A percentile compares a stretch with the other conserved stretches of the same genome.
phyloP scores from a whole-genome alignment of 768 basidiomycete species.

The Hortiboletus flavorubellus region DNA sequence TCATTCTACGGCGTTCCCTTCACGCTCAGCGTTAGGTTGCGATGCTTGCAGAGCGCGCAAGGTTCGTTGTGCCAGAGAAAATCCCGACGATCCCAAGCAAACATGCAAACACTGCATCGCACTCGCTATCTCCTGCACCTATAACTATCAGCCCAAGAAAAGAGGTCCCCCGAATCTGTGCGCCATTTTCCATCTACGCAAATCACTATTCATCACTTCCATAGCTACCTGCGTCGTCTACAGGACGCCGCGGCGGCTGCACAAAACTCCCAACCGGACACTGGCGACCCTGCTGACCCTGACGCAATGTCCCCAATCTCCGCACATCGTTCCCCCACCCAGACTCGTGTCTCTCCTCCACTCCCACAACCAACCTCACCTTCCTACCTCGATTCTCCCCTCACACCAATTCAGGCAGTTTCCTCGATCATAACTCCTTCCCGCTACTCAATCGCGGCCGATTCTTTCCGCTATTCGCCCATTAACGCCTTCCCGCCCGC shows the following conservation, averaged over 20 bases:
- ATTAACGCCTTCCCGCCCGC: conserved; percentile 33
- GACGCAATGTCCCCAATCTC: conserved; percentile 49
- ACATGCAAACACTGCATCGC: conserved; percentile 86
- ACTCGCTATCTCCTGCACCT: conserved; percentile 81
- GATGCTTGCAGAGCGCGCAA: conserved; percentile 86
- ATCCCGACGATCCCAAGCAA: conserved; percentile 70
- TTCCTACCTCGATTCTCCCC: conserved; percentile 53
- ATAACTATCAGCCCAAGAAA: conserved; percentile 93
- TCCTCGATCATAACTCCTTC: conserved; percentile 53
- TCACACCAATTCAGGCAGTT: conserved; percentile 40
- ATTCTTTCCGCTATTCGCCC: conserved; percentile 57
- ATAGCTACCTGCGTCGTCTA: conserved; percentile 72
- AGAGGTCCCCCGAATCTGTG: conserved; percentile 90
- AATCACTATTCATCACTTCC: not conserved
- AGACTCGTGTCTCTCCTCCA: conserved; percentile 44
- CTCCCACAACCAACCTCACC: conserved; percentile 20
- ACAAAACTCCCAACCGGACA: conserved; percentile 30
- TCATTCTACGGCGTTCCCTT: conserved; percentile 21
- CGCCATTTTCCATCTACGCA: conserved; percentile 21
- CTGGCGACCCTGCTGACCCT: conserved; percentile 34
- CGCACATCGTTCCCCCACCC: conserved; percentile 35
- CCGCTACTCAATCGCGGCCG: conserved; percentile 66
- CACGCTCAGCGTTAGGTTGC: conserved; percentile 53
- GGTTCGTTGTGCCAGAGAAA: conserved; percentile 80
- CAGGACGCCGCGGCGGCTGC: conserved; percentile 60